Percentiles rank a stretch among this genome's conserved stretches.
phyloP scores from a whole-genome alignment of 306 rosid species.

The Trifolium dubium region DNA sequence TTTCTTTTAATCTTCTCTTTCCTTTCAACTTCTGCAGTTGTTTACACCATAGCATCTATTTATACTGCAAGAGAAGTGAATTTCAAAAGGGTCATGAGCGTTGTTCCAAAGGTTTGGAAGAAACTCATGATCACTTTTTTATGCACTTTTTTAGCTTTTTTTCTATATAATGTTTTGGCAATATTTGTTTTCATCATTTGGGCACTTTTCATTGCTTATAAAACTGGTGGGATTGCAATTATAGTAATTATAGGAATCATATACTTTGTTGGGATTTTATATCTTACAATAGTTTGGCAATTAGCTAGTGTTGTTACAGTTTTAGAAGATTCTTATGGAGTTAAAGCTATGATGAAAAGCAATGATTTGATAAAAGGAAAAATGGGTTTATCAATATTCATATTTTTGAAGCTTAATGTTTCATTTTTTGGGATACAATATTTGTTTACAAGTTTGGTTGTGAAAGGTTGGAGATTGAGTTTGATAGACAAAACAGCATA shows the following conservation, averaged over 20 bases:
- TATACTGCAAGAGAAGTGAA: constrained; percentile 54
- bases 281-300: constrained; percentile 68
- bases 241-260: background rate
- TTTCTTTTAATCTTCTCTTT: constrained; percentile 35
- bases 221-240: accelerated
- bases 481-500: constrained; percentile 26
- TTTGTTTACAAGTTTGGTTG: constrained; percentile 51
- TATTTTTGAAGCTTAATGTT: constrained; percentile 36
- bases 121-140: constrained; percentile 65
- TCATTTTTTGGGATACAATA: constrained; percentile 6
- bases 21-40: constrained; percentile 67
- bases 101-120: constrained; percentile 76
- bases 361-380: constrained; percentile 64
- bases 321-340: constrained; percentile 67
- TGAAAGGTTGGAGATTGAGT: constrained; percentile 41
- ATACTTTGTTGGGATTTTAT: constrained; percentile 56
- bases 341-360: constrained; percentile 77
- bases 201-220: background rate
- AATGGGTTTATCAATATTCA: constrained; percentile 40
- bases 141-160: constrained; percentile 48
- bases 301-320: constrained; percentile 71
- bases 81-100: constrained; percentile 57
- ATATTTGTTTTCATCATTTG: background rate
- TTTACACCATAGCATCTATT: constrained; percentile 72
- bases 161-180: constrained; percentile 45